Base-by-base conservation (phyloP, 768 basidiomycete species). In the Suillus tomentosus region DNA sequence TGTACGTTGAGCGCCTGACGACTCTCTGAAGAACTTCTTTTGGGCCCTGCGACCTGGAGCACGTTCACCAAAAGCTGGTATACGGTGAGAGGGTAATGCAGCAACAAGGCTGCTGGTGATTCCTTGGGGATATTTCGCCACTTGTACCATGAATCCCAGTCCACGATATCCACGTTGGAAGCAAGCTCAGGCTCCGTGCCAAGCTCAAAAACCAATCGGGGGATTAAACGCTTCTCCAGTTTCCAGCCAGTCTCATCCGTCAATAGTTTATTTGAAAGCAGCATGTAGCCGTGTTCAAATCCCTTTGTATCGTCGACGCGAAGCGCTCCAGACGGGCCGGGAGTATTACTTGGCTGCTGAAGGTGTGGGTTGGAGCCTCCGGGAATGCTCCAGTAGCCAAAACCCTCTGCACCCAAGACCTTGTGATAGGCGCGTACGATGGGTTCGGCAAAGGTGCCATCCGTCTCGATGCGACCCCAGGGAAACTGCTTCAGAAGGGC, bases 71-170 rank as follows among this genome's bases (percentile, higher is more conserved):
- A 66, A 31, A 82, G 66, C 24, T 77, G 72, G 64, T 80, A 82
- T 27, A 80, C 71, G 17, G 76, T 73, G 65, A 83, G 68, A 10
- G 82, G 80, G 66, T 76, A 82, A 60, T 81, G 78, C 67, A 84
- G 72, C n/a, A 81, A 72, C 43, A 83, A 72, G 31, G 76, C 79
- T 0, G 79, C 81, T 9, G 81, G 79, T 24, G 81, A 81, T 31
- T 71, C 70, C 45, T 81, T 69, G 42, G 82, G 77, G 24, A 84
- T 68, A 55, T 76, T 73, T 43, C 82, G 78, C 82, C 82, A 83
- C 55, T 74, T 65, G 68, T 83, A 79, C 72, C 81, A 84, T 31
- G 78, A 77, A 39, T 71, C 73, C 83, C 82, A 84, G 63, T 75
- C 78, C 34, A 69, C 66, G 40, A 80, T 68, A 22, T 75, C 71